These are phyloP conservation scores for Cajanus cajan DNA, from an alignment of 306 rosid genomes.

Conservation along the genomic window DNA sequence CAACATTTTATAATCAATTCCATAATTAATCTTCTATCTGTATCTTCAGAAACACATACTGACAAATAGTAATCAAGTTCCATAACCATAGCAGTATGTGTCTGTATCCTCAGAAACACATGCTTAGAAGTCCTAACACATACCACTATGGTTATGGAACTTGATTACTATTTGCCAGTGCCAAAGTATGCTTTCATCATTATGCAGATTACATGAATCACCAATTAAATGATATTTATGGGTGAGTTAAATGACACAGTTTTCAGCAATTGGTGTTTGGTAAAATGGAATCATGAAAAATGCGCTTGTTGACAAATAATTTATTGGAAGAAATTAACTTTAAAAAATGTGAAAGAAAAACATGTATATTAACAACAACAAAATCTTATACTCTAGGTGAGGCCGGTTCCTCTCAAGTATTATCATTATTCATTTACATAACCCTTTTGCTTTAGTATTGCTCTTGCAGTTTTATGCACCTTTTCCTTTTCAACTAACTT, in stretches of 20 bases:
- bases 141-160: background rate
- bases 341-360: background rate
- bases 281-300: background rate
- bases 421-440: background rate
- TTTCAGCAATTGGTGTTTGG: background rate
- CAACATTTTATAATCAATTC: background rate
- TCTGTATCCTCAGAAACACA: background rate
- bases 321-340: conserved; percentile 2
- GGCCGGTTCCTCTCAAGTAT: background rate
- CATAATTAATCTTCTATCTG: background rate
- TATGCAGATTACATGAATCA: background rate
- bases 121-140: background rate
- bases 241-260: background rate
- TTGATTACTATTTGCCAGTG: background rate
- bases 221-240: background rate
- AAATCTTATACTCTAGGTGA: background rate
- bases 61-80: background rate
- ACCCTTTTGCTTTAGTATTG: conserved; percentile 12
- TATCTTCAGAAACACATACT: background rate
- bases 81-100: background rate
- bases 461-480: background rate
- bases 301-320: background rate
- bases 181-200: background rate
- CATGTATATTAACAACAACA: background rate
- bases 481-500: conserved; percentile 7